A percentile compares a stretch with the other conserved stretches of the same genome.
These are phyloP conservation scores for Calonectria leucothoes DNA, from an alignment of 2,329 filamentous ascomycete genomes.

Conservation along the genomic window DNA sequence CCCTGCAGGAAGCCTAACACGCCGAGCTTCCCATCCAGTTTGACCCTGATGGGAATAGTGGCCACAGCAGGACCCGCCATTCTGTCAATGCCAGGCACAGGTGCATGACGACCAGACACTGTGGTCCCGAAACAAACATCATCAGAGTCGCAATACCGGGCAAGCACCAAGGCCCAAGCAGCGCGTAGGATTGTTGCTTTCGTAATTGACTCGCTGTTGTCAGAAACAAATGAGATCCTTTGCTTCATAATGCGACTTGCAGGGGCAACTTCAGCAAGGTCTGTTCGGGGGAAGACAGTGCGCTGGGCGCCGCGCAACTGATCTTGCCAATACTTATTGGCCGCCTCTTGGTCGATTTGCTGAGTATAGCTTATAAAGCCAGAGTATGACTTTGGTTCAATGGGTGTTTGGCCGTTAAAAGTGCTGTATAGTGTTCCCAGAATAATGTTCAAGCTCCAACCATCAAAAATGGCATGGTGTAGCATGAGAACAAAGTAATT, in stretches of 20 bases:
- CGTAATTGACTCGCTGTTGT: slow-evolving; percentile 6
- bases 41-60: slow-evolving; percentile 55
- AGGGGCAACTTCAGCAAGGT: neutral
- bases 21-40: slow-evolving; percentile 42
- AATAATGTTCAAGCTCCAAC: slow-evolving; percentile 8
- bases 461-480: slow-evolving; percentile 7
- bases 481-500: neutral
- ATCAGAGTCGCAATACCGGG: slow-evolving; percentile 55
- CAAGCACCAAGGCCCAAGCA: slow-evolving; percentile 63
- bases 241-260: slow-evolving; percentile 56
- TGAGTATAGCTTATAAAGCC: neutral
- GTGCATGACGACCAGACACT: slow-evolving; percentile 50
- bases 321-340: neutral
- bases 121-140: slow-evolving; percentile 58
- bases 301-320: neutral
- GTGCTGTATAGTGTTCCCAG: neutral
- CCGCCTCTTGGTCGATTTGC: neutral
- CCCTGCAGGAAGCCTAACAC: slow-evolving; percentile 18
- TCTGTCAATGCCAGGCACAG: slow-evolving; percentile 33
- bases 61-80: slow-evolving; percentile 48
- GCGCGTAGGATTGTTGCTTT: slow-evolving; percentile 42
- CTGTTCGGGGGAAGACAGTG: slow-evolving; percentile 4
- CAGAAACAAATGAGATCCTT: slow-evolving; percentile 51
- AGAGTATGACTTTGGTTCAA: neutral
- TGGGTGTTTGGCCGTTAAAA: neutral